Evolutionary conservation across 2,329 filamentous ascomycete genomes (phyloP).

Genomic region (Claviceps quebecensis): DNA sequence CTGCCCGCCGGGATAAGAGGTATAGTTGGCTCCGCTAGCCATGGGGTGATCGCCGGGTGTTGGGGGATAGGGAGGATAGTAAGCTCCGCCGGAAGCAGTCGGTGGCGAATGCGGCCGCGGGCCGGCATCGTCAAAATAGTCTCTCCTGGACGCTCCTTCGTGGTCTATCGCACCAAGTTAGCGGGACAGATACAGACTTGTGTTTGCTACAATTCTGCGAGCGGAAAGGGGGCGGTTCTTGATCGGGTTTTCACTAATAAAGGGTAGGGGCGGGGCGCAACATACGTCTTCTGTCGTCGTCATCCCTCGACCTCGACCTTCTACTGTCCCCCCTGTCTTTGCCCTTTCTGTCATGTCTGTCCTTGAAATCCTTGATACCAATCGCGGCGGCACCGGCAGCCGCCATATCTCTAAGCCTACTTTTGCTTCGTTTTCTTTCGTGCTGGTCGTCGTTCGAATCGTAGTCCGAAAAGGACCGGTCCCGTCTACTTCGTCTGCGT

Average conservation of each 20-base stretch:
- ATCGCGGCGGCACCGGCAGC: conserved; percentile 43
- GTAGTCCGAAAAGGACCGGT: conserved; percentile 21
- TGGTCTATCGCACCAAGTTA: conserved; percentile 15
- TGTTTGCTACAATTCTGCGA: not conserved
- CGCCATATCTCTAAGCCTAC: conserved; percentile 39
- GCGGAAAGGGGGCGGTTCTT: not conserved
- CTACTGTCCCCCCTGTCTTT: conserved; percentile 23
- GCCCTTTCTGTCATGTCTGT: conserved; percentile 25
- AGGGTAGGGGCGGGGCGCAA: conserved; percentile 1
- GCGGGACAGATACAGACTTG: not conserved
- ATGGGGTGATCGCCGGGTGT: conserved; percentile 12
- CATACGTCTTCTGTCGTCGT: conserved; percentile 12
- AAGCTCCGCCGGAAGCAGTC: conserved; percentile 37
- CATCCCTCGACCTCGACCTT: conserved; percentile 19
- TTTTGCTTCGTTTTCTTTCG: conserved; percentile 37
- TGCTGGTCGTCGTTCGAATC: conserved; percentile 15
- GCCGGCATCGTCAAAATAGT: conserved; percentile 22
- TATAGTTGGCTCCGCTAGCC: conserved; percentile 4
- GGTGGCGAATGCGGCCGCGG: conserved; percentile 31
- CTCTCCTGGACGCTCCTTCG: conserved; percentile 21
- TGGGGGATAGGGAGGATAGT: conserved; percentile 28
- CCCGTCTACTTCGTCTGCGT: conserved; percentile 20
- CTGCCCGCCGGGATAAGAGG: conserved; percentile 16
- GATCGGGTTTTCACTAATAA: not conserved
- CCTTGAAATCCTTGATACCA: conserved; percentile 46